These are phyloP conservation scores for Phytophthora boehmeriae DNA, from an alignment of 352 stramenopile genomes.

Conservation along the genomic window DNA sequence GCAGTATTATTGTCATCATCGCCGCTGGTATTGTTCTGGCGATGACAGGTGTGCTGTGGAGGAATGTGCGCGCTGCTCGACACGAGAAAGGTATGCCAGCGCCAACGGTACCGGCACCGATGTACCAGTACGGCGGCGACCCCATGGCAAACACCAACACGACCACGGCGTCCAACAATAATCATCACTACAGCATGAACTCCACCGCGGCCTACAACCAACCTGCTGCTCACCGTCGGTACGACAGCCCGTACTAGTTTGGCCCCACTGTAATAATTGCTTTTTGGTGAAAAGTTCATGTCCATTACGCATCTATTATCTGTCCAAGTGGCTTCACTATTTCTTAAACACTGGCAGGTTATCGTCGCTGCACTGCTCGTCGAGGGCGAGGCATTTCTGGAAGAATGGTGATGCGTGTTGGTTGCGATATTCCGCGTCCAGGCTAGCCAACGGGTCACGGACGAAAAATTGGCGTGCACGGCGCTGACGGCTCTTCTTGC, in stretches of 20 bases:
- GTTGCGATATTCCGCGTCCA: slow-evolving; percentile 44
- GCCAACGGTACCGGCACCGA: slow-evolving; percentile 8
- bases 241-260: slow-evolving; percentile 46
- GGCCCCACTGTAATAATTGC: slow-evolving; percentile 5
- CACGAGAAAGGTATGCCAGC: slow-evolving; percentile 21
- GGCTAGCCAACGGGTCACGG: slow-evolving; percentile 50
- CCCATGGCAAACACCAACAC: slow-evolving; percentile 33
- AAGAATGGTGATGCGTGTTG: slow-evolving; percentile 41
- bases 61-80: slow-evolving; percentile 32
- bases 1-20: slow-evolving; percentile 57
- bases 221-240: slow-evolving; percentile 31
- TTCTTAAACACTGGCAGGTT: slow-evolving; percentile 38
- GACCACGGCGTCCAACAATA: slow-evolving; percentile 28
- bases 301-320: slow-evolving; percentile 36
- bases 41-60: slow-evolving; percentile 65
- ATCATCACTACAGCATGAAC: slow-evolving; percentile 44
- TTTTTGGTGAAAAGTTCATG: slow-evolving; percentile 21
- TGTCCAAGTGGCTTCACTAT: slow-evolving; percentile 20
- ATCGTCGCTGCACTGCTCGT: slow-evolving; percentile 26
- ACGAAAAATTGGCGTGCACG: slow-evolving; percentile 73
- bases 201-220: slow-evolving; percentile 34
- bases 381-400: slow-evolving; percentile 39
- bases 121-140: slow-evolving; percentile 39
- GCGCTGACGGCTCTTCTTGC: slow-evolving; percentile 56
- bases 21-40: slow-evolving; percentile 52